Conservation (phyloP, 139 green algal genomes). For the Nannochloris sp. region DNA sequence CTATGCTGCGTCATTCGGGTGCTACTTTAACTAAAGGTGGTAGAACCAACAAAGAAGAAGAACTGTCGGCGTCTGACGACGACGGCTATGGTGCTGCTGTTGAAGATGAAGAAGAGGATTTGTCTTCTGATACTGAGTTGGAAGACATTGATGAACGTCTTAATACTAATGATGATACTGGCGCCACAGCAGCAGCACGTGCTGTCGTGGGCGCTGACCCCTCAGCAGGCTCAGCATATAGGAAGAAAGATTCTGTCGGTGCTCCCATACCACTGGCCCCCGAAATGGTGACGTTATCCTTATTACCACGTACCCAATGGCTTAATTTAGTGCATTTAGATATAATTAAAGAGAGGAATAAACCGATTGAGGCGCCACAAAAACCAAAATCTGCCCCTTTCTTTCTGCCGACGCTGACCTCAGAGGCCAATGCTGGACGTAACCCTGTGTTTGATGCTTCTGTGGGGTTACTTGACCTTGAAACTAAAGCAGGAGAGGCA, state of each 20-base stretch:
- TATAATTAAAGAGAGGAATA: conserved; percentile 87
- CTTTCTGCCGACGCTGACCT: conserved; percentile 86
- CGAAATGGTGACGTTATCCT: conserved; percentile 72
- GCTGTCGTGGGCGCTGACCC: neutral
- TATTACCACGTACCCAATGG: conserved; percentile 88
- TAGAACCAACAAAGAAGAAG: neutral
- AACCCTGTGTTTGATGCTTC: conserved; percentile 51
- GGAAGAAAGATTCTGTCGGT: conserved; percentile 25
- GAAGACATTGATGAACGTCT: too few relatives aligned
- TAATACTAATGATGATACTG: neutral
- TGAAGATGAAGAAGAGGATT: too few relatives aligned
- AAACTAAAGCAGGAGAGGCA: neutral
- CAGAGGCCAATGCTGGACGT: conserved; percentile 5
- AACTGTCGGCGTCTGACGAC: neutral
- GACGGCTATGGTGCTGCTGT: neutral
- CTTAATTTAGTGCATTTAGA: conserved; percentile 81
- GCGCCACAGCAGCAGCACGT: neutral
- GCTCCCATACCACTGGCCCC: conserved; percentile 56
- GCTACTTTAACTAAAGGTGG: neutral
- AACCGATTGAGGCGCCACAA: conserved; percentile 74
- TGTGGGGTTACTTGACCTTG: neutral
- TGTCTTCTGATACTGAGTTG: too few relatives aligned
- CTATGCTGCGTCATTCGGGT: neutral
- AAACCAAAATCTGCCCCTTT: conserved; percentile 94
- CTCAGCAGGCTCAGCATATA: conserved; percentile 3